Base-by-base conservation (phyloP, 805 yeast species). In the Barnettozyma pratensis region DNA sequence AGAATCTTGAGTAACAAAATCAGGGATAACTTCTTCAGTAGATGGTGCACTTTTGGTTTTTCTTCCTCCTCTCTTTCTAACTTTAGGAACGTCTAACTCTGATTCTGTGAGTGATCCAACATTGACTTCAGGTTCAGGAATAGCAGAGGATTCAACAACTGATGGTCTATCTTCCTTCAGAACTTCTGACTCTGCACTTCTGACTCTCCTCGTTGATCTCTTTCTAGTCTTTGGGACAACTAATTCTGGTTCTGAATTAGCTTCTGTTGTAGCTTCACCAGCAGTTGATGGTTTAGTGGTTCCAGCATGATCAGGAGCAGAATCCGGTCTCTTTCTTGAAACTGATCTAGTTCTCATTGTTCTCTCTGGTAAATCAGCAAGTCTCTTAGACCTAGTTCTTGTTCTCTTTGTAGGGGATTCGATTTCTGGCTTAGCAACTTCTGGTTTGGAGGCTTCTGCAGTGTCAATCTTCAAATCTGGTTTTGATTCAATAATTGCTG, bases 181-280 rank as follows among this genome's bases (percentile, higher is more conserved):
- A 19, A 19, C 19, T 19, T 19, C 19, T 19, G 19, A 19, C 19
- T 19, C 3, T n/a, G 42, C 35, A 40, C 36, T 45, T 30, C 37
- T 49, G 6, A 39, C n/a, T 44, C 50, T 30, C 46, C 42, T 63
- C 62, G 34, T 50, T 42, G 42, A 60, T 45, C 37, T 29, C 28
- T 40, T 30, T 12, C 7, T 10, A 4, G 42, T 19, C 3, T 19
- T 19, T 19, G 19, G 19, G 19, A 19, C 19, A 19, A 19, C 19
- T 19, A 19, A 19, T 19, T 19, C 19, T 19, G 19, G 19, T 19
- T 19, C 19, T 19, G 19, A 19, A 2, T 19, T 19, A 19, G 19
- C 19, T 19, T 19, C 19, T 19, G 19, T 19, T 19, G 19, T 6
- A 8, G 42, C 29, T 12, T 12, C 4, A 28, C 31, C 36, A 31